Evolutionary conservation across 2,329 filamentous ascomycete species (phyloP).

Genomic region (Aspergillus ochraceoroseus): DNA sequence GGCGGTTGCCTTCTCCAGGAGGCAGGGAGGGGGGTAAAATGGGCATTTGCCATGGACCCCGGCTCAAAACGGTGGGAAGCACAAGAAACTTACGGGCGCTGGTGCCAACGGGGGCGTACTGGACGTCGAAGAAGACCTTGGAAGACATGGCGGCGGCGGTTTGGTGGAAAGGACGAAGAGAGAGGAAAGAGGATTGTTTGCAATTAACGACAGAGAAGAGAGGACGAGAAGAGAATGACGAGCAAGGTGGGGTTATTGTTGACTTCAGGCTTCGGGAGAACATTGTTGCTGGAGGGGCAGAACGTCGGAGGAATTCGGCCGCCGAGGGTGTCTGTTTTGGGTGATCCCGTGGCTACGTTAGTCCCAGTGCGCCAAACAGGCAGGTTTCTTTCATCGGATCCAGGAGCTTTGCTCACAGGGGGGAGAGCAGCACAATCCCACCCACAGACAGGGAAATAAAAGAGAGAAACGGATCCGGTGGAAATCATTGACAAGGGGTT

Average conservation of each 20-base stretch:
- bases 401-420: neutral
- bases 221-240: constrained; percentile 36
- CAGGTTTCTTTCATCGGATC: constrained; percentile 8
- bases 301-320: constrained; percentile 26
- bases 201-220: constrained; percentile 33
- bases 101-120: constrained; percentile 48
- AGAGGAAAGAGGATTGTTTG: constrained; percentile 29
- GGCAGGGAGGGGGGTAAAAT: constrained; percentile 13
- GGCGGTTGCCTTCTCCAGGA: no score
- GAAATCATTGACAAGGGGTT: neutral
- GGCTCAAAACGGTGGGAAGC: constrained; percentile 7
- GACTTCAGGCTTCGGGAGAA: constrained; percentile 41
- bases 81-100: constrained; percentile 27
- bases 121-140: constrained; percentile 69
- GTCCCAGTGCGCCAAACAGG: constrained; percentile 17
- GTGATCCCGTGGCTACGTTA: constrained; percentile 16
- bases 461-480: no score
- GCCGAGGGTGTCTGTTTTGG: constrained; percentile 18
- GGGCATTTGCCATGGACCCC: constrained; percentile 9
- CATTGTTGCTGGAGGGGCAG: constrained; percentile 40
- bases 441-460: no score
- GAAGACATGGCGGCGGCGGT: constrained; percentile 66
- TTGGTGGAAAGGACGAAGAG: constrained; percentile 54
- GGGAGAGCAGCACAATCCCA: no score
- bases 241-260: constrained; percentile 44